These are phyloP conservation scores for Styphnolobium japonicum DNA, from an alignment of 306 rosid species.

Conservation along the genomic window DNA sequence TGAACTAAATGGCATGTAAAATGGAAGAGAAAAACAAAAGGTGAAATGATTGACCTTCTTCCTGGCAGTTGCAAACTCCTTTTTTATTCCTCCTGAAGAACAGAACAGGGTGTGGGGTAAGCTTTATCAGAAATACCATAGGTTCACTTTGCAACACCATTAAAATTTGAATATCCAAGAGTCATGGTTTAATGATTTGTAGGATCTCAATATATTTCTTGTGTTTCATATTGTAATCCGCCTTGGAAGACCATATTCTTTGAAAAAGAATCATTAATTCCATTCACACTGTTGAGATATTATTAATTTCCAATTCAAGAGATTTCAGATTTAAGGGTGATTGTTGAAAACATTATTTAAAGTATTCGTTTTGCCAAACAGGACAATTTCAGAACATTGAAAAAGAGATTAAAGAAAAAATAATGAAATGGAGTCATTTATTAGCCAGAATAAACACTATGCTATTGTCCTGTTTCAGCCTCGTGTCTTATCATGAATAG, in stretches of 20 bases:
- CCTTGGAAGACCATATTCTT: background rate
- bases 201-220: background rate
- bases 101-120: background rate
- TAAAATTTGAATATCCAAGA: conserved; percentile 1
- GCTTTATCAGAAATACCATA: conserved; percentile 13
- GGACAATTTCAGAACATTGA: background rate
- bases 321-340: conserved; percentile 5
- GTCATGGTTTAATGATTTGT: background rate
- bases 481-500: background rate
- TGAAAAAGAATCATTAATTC: background rate
- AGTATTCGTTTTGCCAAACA: background rate
- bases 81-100: conserved; percentile 35
- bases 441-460: background rate
- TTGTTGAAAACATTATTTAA: background rate
- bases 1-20: background rate
- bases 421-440: background rate
- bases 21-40: background rate
- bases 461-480: background rate
- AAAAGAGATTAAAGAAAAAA: background rate
- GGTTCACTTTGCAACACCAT: background rate
- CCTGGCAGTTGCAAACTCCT: conserved; percentile 29
- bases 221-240: background rate
- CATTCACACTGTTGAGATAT: background rate
- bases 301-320: background rate
- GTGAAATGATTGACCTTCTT: conserved; percentile 18